phyloP scores from a whole-genome alignment of 805 yeast genomes.

The Pichia membranifaciens region DNA sequence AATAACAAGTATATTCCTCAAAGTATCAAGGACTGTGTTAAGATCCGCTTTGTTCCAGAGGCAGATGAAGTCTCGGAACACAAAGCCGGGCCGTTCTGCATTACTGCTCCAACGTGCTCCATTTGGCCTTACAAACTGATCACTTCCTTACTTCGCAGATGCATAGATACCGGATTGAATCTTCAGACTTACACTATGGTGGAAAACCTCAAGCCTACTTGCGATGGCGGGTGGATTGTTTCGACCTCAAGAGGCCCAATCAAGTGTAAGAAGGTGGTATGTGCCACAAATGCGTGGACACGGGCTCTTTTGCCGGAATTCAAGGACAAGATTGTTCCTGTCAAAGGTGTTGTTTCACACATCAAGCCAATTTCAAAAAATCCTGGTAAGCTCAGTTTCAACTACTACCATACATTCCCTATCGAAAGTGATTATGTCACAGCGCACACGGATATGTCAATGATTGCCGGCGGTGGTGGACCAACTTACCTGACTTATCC shows the following conservation, averaged over 20 bases:
- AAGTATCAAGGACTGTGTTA: slow-evolving; percentile 25
- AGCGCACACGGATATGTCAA: slow-evolving; percentile 31
- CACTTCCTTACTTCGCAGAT: slow-evolving; percentile 28
- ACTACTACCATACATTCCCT: slow-evolving; percentile 20
- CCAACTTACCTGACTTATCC: slow-evolving; percentile 15
- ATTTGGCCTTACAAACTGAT: slow-evolving; percentile 43
- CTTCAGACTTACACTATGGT: slow-evolving; percentile 37
- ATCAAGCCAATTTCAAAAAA: slow-evolving; percentile 16
- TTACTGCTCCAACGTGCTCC: slow-evolving; percentile 37
- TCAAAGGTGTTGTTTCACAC: slow-evolving; percentile 30
- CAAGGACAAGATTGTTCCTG: slow-evolving; percentile 27
- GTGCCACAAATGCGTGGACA: slow-evolving; percentile 32
- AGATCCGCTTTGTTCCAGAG: slow-evolving; percentile 29
- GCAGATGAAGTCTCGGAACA: slow-evolving; percentile 27
- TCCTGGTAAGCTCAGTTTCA: slow-evolving; percentile 9
- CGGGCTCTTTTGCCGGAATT: slow-evolving; percentile 22
- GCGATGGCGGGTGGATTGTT: slow-evolving; percentile 27
- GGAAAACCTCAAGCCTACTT: slow-evolving; percentile 17
- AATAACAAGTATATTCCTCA: slow-evolving; percentile 28
- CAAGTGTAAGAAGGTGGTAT: slow-evolving; percentile 30
- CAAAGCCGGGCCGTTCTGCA: slow-evolving; percentile 26
- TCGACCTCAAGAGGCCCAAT: slow-evolving; percentile 20
- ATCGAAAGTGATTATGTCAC: slow-evolving; percentile 26
- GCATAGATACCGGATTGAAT: slow-evolving; percentile 33
- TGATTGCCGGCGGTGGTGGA: slow-evolving; percentile 33